These are phyloP conservation scores for Collybiopsis luxurians DNA, from an alignment of 768 basidiomycete species.

Conservation along the genomic window DNA sequence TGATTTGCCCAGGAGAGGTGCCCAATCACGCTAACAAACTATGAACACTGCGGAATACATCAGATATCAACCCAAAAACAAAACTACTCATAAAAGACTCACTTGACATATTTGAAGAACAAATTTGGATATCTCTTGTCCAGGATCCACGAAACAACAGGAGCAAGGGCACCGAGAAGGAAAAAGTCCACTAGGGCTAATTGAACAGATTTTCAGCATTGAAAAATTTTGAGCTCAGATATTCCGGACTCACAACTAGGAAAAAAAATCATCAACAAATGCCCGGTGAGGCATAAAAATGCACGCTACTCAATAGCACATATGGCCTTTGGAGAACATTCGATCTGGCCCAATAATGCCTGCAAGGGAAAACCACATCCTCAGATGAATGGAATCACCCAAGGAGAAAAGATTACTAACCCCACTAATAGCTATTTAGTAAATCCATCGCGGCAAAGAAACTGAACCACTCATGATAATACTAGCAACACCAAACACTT, in stretches of 20 bases:
- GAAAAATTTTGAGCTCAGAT: constrained; percentile 6
- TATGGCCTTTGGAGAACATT: constrained; percentile 53
- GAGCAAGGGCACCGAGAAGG: constrained; percentile 65
- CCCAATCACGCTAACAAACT: constrained; percentile 40
- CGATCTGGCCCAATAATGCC: constrained; percentile 68
- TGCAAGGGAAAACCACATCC: constrained; percentile 10
- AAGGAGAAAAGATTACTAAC: constrained; percentile 8
- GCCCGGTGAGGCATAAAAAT: no score
- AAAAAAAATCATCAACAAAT: constrained; percentile 17
- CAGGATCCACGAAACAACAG: constrained; percentile 59
- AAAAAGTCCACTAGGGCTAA: constrained; percentile 72
- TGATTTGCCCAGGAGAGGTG: constrained; percentile 45
- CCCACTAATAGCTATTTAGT: constrained; percentile 12
- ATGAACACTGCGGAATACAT: constrained; percentile 37
- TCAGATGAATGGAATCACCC: constrained; percentile 62
- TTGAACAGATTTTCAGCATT: no score
- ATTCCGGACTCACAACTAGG: constrained; percentile 5
- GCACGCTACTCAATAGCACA: constrained; percentile 51
- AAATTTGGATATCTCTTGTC: constrained; percentile 62
- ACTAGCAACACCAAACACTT: constrained; percentile 53
- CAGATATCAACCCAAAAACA: constrained; percentile 3
- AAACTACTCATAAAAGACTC: constrained; percentile 20
- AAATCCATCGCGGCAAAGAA: no score
- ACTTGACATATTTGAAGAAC: constrained; percentile 68
- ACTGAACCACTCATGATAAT: constrained; percentile 48